Base-by-base conservation (phyloP, 2,329 filamentous ascomycete species). In the Pseudohalonectria lignicola region DNA sequence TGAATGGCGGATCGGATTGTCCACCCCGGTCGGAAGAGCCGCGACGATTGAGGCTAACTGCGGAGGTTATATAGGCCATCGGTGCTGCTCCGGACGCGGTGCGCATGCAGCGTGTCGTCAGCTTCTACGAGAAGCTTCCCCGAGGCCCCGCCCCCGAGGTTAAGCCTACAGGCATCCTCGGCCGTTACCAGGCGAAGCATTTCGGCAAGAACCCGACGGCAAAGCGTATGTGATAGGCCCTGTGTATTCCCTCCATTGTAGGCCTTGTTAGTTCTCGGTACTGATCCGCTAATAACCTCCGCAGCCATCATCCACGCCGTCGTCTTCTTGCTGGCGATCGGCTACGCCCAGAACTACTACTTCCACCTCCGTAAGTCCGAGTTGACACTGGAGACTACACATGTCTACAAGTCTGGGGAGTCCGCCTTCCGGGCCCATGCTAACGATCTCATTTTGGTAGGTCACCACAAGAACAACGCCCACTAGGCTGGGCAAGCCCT, bases 401-500 rank as follows among this genome's bases (percentile, higher is more conserved):
- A n/a, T n/a, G 17, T 32, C 30, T 9, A 28, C 17, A 31, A 31
- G n/a, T n/a, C n/a, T n/a, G n/a, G n/a, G n/a, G n/a, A n/a, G n/a
- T n/a, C n/a, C n/a, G n/a, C n/a, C n/a, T n/a, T n/a, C n/a, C n/a
- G 32, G 43, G 33, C 45, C 34, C 19, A 2, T 17, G 11, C 36
- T 25, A 30, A 38, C 39, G n/a, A n/a, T n/a, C n/a, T n/a, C n/a
- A n/a, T n/a, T n/a, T 26, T 26, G 7, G 23, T 52, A 98, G 92
- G 92, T 56, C 90, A 98, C 79, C 90, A 96, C 84, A 98, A 98
- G 85, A 96, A 98, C 83, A 93, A 98, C 67, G 85, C 86, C 55
- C 92, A 98, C 75, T 98, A 93, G 71, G 59, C 31, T 5, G 18
- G 21, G 18, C 16, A 9, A 29, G 26, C 12, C 33, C 39, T 39